Evolutionary conservation across 768 basidiomycete genomes (phyloP), one percentile per base, ranked within the genome.

Genomic region (Russula earlei): DNA sequence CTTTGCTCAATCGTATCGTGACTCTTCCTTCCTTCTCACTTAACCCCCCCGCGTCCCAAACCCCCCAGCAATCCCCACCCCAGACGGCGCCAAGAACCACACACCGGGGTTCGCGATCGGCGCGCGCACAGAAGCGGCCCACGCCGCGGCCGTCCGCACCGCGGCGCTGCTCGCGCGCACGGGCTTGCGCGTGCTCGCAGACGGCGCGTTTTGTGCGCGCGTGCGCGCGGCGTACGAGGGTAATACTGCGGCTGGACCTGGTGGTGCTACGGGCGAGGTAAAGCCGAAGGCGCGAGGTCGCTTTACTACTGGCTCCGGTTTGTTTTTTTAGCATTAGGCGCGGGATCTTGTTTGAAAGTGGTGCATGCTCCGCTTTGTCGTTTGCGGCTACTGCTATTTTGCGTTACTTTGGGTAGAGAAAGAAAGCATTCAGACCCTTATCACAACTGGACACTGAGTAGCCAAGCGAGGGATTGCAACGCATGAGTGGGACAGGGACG

Each of bases 121-220:
- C 11, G 59, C 62, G 20, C 52, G 53, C 34, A 52, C 59, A 17
- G 52, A 45, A 22, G 55, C 34, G 25, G 59, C 62, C 1, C 62
- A 62, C 31, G 19, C 27, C n/a, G 55, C 59, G 15, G 55, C 60
- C 5, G 24, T 61, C 29, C 59, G 49, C 40, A 45, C 34, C 20
- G 53, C 59, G 2, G 42, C 49, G n/a, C 31, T 56, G 11, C 62
- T 62, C 44, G 59, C 62, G 19, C 55, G n/a, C 17, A 61, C 62
- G 20, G 55, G 38, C 9, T 54, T 62, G 17, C 62, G 62, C 41
- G 49, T 62, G 17, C 52, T 47, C 12, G 43, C 50, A 6, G 62
- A 62, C 24, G 34, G 40, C 27, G 59, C 48, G 4, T 62, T 62
- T 38, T 56, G 48, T 36, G 38, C 22, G 38, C 55, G 46, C 11